phyloP scores from a whole-genome alignment of 2,329 filamentous ascomycete genomes.

The Ophiosphaerella narmari region DNA sequence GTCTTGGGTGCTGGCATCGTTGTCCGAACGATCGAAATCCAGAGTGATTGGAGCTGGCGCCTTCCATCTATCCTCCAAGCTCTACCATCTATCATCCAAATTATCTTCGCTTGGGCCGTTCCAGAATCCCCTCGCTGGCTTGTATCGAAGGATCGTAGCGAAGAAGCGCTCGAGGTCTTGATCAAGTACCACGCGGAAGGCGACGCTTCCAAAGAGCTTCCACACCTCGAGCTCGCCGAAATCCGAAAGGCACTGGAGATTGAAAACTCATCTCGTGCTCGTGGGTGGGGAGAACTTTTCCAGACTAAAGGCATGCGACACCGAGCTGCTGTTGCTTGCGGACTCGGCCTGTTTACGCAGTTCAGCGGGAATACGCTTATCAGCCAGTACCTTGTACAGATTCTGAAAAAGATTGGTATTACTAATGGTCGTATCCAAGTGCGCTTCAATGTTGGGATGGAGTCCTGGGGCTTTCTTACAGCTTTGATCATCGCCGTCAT shows the following conservation, averaged over 20 bases:
- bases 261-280: conserved; percentile 57
- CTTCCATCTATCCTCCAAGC: conserved; percentile 68
- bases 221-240: conserved; percentile 69
- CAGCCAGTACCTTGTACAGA: conserved; percentile 66
- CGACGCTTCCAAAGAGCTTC: conserved; percentile 57
- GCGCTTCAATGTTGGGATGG: conserved; percentile 60
- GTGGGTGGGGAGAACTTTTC: conserved; percentile 65
- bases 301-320: conserved; percentile 67
- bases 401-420: conserved; percentile 67
- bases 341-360: conserved; percentile 68
- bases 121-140: conserved; percentile 71
- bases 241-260: conserved; percentile 66
- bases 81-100: conserved; percentile 65
- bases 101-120: conserved; percentile 64
- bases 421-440: conserved; percentile 44
- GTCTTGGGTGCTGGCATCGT: conserved; percentile 64
- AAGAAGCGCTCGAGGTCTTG: conserved; percentile 65
- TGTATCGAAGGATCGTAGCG: conserved; percentile 64
- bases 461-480: conserved; percentile 63
- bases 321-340: conserved; percentile 64
- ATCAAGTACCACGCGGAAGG: conserved; percentile 69
- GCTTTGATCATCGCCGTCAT: conserved; percentile 60
- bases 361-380: conserved; percentile 69
- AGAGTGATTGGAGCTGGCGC: conserved; percentile 69
- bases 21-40: conserved; percentile 64